Base-by-base conservation (phyloP, 306 rosid species). In the Sophora flavescens region DNA sequence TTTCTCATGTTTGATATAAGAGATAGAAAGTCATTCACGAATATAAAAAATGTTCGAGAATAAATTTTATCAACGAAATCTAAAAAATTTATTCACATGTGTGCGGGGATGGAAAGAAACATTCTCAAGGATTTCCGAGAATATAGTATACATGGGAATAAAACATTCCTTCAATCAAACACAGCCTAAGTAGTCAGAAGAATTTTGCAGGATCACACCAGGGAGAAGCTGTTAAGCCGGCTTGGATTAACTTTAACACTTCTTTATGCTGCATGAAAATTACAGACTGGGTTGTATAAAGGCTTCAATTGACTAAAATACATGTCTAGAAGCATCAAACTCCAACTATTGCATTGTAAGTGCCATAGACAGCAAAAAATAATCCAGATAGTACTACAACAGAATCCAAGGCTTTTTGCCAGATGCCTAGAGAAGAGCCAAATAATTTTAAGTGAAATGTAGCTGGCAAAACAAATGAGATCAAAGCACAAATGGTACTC, bases 391-490 rank as follows among this genome's bases (percentile, higher is more conserved):
- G 69, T 65, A 94, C 41, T 30, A 94, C 86, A 71, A 68, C 16
- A 48, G 39, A 84, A 82, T 91, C 94, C 83, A 89, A 80, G 75
- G 80, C 77, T 76, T 70, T 86, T 66, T 89, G 91, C 91, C 91
- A 84, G 7, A 69, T 64, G 63, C 64, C 41, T 60, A 89, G 85
- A 68, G 98, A 87, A 79, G 93, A 84, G 48, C 97, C 91, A 61
- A 88, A 74, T 61, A 94, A 22, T 61, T 45, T 84, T 3, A 94
- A 74, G 85, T 94, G 97, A 85, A 90, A 91, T 75, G 86, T 75
- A 58, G 95, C 90, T 9, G 97, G 98, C 87, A 94, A 83, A 79
- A 94, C 93, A 77, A 90, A 94, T 16, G 97, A 94, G 84, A 94
- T 84, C 74, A 88, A 63, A 41, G 95, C 89, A 81, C 98, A 94